Evolutionary conservation across 306 rosid species (phyloP), one percentile per base, ranked within the genome.

Genomic region (Phaseolus lunatus): DNA sequence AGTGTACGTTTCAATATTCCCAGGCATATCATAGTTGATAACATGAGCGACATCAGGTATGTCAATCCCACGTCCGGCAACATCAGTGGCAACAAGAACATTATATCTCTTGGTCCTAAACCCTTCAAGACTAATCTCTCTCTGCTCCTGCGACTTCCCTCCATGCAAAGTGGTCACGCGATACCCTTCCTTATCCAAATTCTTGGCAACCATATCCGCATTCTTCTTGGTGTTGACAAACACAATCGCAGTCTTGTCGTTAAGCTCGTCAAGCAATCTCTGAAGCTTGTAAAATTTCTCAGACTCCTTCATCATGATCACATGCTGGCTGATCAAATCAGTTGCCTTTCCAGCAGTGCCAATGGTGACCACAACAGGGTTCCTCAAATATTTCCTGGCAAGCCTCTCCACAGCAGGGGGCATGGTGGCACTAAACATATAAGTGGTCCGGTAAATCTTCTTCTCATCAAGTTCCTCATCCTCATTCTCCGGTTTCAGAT

Each of bases 381-480:
- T 93, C 84, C 98, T 89, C 64, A 93, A 41, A 74, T 93, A 93
- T 77, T 93, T 93, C 75, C 97, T 80, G 0, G 96, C 95, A 56
- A 93, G 96, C 63, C 97, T 90, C 85, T 93, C 96, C 20, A 93
- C 98, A 9, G 96, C 90, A 0, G 94, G 91, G 0, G 98, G 98
- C 96, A 93, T 93, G 65, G 98, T 93, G 50, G 98, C 98, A 73
- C 98, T 93, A 22, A 93, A 93, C 98, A 91, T 93, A 56, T 93
- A 93, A 10, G 98, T 93, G 67, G 98, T 93, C 79, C 98, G 81
- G 73, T 93, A 93, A 66, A 91, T 93, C 87, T 47, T 93, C 86
- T 93, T 91, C 86, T 80, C 96, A 56, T 91, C 95, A 41, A 93
- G 98, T 85, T 93, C 96, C 70, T 93, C 98, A 13, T 93, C 98